Percentiles rank a stretch among this genome's conserved stretches.
These are phyloP conservation scores for Gossypium arboreum DNA, from an alignment of 345 rosid species.

Conservation along the genomic window DNA sequence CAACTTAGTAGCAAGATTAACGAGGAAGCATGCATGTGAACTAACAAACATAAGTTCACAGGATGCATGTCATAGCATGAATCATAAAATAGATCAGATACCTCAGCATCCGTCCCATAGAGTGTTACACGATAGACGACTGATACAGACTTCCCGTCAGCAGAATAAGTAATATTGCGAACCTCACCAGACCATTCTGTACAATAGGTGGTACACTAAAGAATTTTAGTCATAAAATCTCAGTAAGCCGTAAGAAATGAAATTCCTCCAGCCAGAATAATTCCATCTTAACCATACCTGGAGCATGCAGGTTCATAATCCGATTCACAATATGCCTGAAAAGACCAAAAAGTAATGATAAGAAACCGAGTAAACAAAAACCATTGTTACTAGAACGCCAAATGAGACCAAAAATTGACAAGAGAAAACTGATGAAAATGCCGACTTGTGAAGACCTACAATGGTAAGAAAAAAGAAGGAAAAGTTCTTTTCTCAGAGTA, in stretches of 20 bases:
- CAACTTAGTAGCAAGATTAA: background rate
- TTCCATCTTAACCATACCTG: constrained; percentile 35
- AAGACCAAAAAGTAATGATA: background rate
- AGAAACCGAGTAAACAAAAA: background rate
- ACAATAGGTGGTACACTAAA: constrained; percentile 14
- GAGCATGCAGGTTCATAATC: constrained; percentile 80
- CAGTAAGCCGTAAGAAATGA: background rate
- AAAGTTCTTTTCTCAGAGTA: background rate
- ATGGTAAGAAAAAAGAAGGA: background rate
- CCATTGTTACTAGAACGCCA: background rate
- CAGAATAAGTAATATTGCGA: constrained; percentile 65
- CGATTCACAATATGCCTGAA: constrained; percentile 75
- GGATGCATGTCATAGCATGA: background rate
- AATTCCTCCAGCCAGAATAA: background rate
- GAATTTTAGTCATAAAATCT: background rate
- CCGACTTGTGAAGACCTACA: background rate
- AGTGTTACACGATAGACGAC: constrained; percentile 79
- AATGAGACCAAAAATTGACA: background rate
- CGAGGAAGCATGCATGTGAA: background rate
- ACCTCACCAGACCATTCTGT: constrained; percentile 91
- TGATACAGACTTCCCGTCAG: constrained; percentile 72
- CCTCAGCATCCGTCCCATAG: constrained; percentile 92
- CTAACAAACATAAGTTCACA: background rate
- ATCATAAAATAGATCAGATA: constrained; percentile 17
- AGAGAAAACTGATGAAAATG: background rate